Evolutionary conservation across 2,329 filamentous ascomycete genomes (phyloP), one percentile per base, ranked within the genome.

Genomic region (Keithomyces neogunnii): DNA sequence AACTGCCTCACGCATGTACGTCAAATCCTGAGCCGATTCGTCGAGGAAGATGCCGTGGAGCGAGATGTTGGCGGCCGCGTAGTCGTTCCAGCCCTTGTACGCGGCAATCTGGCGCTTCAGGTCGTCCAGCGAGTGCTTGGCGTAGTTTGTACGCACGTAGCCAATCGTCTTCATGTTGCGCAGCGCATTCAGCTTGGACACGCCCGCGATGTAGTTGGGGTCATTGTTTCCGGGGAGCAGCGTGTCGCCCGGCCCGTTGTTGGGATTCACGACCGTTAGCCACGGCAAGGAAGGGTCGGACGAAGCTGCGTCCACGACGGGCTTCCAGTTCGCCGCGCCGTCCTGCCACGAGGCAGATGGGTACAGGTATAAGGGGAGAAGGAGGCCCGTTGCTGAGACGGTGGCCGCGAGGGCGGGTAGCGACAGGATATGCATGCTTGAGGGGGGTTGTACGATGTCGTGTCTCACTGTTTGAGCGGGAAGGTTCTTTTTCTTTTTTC

Each of bases 31-130:
- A 10, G 49, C 49, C 3, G 53, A 48, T 39, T 62, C 59, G 42
- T 61, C 59, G 13, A 61, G 56, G 49, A 60, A 62, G 38, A 61
- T 53, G 38, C 60, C 59, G 10, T 60, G 49, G 11, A 61, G 49
- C 6, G 53, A 46, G 13, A 62, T 44, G 13, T 62, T 45, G 1
- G 52, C 51, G 1, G 26, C 44, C 0, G 49, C 2, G 35, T 60
- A 60, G 0, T 49, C 43, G 3, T 52, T 39, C 60, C 60, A 62
- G 33, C 40, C 53, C 26, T 48, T 50, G 38, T 50, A 62, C 5
- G 48, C 55, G 2, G 55, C 57, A n/a, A 62, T 56, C 49, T 60
- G 56, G 35, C 46, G 42, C 44, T 58, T 55, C 45, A 62, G 53
- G 11, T 61, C 55, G 1, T 55, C 51, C 46, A 57, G 54, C 3